Conservation (phyloP, 2,329 filamentous ascomycete genomes). For the Fusarium proliferatum region DNA sequence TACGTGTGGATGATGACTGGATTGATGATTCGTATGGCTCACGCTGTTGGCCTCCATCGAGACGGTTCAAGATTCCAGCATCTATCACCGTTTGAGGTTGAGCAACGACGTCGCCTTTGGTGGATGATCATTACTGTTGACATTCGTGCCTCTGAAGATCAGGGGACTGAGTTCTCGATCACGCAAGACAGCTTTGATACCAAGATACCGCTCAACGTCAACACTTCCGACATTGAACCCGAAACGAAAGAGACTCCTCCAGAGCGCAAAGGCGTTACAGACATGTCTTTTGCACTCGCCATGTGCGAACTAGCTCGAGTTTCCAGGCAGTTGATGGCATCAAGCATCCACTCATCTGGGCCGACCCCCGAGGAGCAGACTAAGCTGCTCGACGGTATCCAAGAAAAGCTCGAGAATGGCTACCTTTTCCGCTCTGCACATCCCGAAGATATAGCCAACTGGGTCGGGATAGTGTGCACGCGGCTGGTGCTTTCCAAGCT, state of each 20-base stretch:
- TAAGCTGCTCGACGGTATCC: slow-evolving; percentile 58
- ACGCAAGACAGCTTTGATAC: slow-evolving; percentile 62
- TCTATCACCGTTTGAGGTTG: slow-evolving; percentile 68
- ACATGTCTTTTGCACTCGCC: slow-evolving; percentile 58
- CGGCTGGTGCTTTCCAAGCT: slow-evolving; percentile 66
- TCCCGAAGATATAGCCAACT: slow-evolving; percentile 48
- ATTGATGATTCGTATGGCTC: slow-evolving; percentile 66
- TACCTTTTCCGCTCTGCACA: slow-evolving; percentile 56
- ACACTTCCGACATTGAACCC: slow-evolving; percentile 62
- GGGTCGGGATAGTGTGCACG: slow-evolving; percentile 51
- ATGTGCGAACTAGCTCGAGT: slow-evolving; percentile 52
- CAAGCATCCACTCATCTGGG: slow-evolving; percentile 42
- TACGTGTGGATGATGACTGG: slow-evolving; percentile 74
- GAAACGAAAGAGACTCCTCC: slow-evolving; percentile 60
- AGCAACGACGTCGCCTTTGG: slow-evolving; percentile 72
- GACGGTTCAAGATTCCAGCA: slow-evolving; percentile 64
- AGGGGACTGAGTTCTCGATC: slow-evolving; percentile 64
- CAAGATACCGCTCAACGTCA: slow-evolving; percentile 66
- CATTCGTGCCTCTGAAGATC: slow-evolving; percentile 68
- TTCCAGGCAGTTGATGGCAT: slow-evolving; percentile 53
- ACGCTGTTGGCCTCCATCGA: slow-evolving; percentile 66
- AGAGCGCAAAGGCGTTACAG: slow-evolving; percentile 63
- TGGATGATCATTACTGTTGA: slow-evolving; percentile 71
- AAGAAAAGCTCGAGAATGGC: slow-evolving; percentile 53
- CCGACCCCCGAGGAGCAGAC: slow-evolving; percentile 55